Evolutionary conservation across 371 early-diverging fungal species (phyloP), one percentile per base, ranked within the genome.

Genomic region (Mortierella sp.): DNA sequence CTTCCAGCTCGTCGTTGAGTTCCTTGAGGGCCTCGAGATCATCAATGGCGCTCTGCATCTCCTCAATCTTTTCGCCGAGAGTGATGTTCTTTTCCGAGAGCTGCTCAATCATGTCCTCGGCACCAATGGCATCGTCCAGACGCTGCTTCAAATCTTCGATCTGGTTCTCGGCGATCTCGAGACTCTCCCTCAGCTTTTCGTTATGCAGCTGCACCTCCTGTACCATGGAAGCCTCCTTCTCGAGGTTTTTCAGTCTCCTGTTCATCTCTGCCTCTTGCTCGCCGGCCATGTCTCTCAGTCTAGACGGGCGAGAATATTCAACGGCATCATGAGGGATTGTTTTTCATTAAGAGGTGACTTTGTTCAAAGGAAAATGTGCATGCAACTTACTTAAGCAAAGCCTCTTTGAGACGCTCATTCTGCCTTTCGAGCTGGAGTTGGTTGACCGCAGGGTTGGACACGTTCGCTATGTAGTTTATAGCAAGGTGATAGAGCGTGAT

Each of bases 11-110:
- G 54, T 97, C 95, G 65, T 94, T 95, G 41, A 96, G 81, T 63
- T 94, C 95, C 71, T 91, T 89, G 23, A 97, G 82, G 3, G 95
- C 93, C 80, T 98, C 97, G 27, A 97, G 82, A 66, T 95, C 96
- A 46, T 94, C 97, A 11, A 95, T 88, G 4, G 83, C 83, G 26
- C 80, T 82, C 55, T 86, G 84, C 83, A 94, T 71, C 67, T 96
- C 93, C 60, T 95, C 95, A 37, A 94, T 59, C 61, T 86, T 86
- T 61, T 92, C 92, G 21, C 81, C 87, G 48, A 95, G 79, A 15
- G 83, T 81, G 56, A 93, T 70, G 67, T 95, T 96, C 81, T 90
- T 90, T 37, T 90, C 92, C 0, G 92, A 86, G 23, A 96, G 80
- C 52, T 89, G 86, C 62, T 91, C 92, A 6, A 95, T 89, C 78